Conservation (phyloP, 805 yeast species). For the Lipomyces chichibuensis region DNA sequence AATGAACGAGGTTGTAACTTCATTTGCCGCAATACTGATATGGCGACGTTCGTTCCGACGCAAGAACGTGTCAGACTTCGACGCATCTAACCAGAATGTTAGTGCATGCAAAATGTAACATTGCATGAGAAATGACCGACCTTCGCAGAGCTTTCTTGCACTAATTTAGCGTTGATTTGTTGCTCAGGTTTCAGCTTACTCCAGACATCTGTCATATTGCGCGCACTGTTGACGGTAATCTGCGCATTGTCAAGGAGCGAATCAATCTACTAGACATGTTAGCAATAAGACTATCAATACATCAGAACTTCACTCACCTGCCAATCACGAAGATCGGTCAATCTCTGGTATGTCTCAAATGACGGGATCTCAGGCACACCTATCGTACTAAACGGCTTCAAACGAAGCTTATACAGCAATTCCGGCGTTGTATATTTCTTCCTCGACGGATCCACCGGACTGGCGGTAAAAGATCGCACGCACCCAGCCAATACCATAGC, state of each 20-base stretch:
- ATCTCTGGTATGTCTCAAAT: conserved; percentile 44
- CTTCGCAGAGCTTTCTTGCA: conserved; percentile 4
- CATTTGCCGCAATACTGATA: conserved; percentile 15
- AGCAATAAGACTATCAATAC: background rate
- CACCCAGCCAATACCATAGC: conserved; percentile 19
- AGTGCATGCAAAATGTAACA: background rate
- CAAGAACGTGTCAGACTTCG: conserved; percentile 18
- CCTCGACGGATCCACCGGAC: background rate
- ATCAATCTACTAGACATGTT: background rate
- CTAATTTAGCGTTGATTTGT: conserved; percentile 12
- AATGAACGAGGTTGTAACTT: conserved; percentile 1
- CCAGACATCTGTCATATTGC: conserved; percentile 9
- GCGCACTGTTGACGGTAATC: conserved; percentile 1
- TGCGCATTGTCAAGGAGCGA: conserved; percentile 16
- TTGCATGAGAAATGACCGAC: background rate
- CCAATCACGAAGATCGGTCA: conserved; percentile 19
- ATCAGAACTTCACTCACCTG: conserved; percentile 5
- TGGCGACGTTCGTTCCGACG: conserved; percentile 22
- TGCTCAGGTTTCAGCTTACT: conserved; percentile 1
- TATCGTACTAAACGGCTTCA: conserved; percentile 78
- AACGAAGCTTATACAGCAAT: conserved; percentile 58
- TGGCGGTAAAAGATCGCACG: background rate
- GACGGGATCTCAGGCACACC: conserved; percentile 74
- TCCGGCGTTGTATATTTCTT: conserved; percentile 36
- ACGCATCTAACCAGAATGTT: background rate